Evolutionary conservation across 768 basidiomycete species (phyloP).

Genomic region (Lepiota venenata): DNA sequence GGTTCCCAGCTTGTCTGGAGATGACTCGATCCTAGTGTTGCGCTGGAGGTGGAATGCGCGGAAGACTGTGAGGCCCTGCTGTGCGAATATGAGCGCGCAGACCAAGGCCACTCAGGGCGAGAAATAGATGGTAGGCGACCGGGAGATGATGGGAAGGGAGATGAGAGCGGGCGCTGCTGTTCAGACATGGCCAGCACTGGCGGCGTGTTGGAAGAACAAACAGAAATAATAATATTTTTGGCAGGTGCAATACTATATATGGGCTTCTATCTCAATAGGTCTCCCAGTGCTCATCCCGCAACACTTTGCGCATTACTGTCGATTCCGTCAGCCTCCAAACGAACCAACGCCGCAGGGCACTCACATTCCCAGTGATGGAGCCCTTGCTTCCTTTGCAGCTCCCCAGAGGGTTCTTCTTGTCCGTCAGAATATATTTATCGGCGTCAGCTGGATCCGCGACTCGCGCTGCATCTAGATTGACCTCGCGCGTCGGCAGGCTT

Average conservation of each 20-base stretch:
- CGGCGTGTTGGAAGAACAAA: no score
- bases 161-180: slow-evolving; percentile 29
- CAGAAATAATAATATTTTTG: no score
- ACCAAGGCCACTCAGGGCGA: slow-evolving; percentile 62
- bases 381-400: slow-evolving; percentile 63
- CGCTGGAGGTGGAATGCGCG: slow-evolving; percentile 25
- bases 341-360: slow-evolving; percentile 21
- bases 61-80: slow-evolving; percentile 28
- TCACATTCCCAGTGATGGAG: slow-evolving; percentile 74
- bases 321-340: background rate
- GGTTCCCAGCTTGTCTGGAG: slow-evolving; percentile 30
- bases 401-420: slow-evolving; percentile 60
- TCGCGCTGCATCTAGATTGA: slow-evolving; percentile 41
- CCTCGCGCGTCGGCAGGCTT: slow-evolving; percentile 48
- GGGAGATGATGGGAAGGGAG: slow-evolving; percentile 42
- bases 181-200: slow-evolving; percentile 32
- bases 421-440: slow-evolving; percentile 53
- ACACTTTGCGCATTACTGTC: slow-evolving; percentile 74
- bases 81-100: slow-evolving; percentile 29
- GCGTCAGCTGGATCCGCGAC: slow-evolving; percentile 32
- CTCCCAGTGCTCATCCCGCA: slow-evolving; percentile 75
- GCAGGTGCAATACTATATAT: background rate
- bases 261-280: slow-evolving; percentile 46
- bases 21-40: slow-evolving; percentile 18
- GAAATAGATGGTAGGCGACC: slow-evolving; percentile 44